phyloP scores from a whole-genome alignment of 2,329 filamentous ascomycete genomes.

The Neonectria sp. region DNA sequence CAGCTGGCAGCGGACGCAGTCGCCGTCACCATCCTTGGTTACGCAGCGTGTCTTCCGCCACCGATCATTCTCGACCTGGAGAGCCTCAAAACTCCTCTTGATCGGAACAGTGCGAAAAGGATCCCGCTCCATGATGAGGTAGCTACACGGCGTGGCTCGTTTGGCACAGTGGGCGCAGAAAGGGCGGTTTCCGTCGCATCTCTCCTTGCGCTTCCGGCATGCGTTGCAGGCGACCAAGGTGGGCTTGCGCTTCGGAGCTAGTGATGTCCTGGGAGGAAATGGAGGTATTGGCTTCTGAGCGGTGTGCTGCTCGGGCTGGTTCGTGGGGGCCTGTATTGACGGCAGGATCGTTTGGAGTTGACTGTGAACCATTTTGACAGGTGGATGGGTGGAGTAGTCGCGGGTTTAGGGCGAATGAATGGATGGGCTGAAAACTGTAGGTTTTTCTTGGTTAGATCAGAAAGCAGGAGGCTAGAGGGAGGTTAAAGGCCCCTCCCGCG shows the following conservation, averaged over 20 bases:
- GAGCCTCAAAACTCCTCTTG: constrained; percentile 5
- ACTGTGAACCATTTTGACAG: no score
- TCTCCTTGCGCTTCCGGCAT: constrained; percentile 21
- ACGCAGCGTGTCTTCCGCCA: constrained; percentile 51
- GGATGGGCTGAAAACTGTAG: no score
- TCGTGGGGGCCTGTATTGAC: no score
- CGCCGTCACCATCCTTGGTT: constrained; percentile 46
- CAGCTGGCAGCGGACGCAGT: constrained; percentile 49
- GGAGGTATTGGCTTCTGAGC: neutral
- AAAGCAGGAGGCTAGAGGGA: no score
- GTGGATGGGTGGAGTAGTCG: no score
- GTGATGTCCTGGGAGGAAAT: neutral
- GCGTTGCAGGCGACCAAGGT: constrained; percentile 6
- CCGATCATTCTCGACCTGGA: constrained; percentile 32
- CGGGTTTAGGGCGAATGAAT: no score
- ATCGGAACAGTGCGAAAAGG: neutral
- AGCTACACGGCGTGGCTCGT: neutral
- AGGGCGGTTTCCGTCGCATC: constrained; percentile 18
- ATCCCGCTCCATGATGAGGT: neutral
- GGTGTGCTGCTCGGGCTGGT: no score
- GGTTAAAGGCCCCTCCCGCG: no score
- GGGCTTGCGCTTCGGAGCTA: constrained; percentile 9
- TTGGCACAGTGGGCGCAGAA: constrained; percentile 3
- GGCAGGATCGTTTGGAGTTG: no score
- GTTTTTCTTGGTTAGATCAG: no score